A percentile compares a stretch with the other conserved stretches of the same genome.
Conservation (phyloP, 1,284 basidiomycete species). For the Irpex rosettiformis region DNA sequence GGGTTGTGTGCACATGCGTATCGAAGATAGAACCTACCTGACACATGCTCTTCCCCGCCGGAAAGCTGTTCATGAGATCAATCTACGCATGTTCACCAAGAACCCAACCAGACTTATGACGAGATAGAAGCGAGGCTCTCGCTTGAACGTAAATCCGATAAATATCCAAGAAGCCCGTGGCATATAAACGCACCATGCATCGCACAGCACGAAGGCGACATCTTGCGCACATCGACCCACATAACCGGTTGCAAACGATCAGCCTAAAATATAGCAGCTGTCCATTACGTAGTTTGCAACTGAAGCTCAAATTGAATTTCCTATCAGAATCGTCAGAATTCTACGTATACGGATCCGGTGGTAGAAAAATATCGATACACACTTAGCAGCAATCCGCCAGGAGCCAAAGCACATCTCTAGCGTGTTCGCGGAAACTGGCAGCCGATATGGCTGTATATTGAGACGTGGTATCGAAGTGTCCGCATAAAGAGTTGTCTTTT, state of each 20-base stretch:
- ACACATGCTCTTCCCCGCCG: background rate
- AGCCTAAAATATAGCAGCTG: too few relatives aligned
- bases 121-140: background rate
- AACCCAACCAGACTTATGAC: background rate
- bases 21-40: background rate
- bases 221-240: background rate
- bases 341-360: too few relatives aligned
- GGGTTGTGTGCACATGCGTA: background rate
- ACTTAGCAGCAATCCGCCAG: too few relatives aligned
- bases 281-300: too few relatives aligned
- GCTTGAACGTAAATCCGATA: background rate
- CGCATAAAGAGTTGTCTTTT: background rate
- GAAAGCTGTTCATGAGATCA: background rate
- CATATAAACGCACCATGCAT: too few relatives aligned
- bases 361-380: too few relatives aligned
- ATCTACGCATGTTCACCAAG: background rate
- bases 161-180: background rate
- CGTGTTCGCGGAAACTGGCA: too few relatives aligned
- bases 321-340: too few relatives aligned
- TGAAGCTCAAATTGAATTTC: background rate
- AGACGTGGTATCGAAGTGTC: background rate
- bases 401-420: too few relatives aligned
- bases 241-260: too few relatives aligned
- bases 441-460: background rate
- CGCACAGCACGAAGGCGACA: background rate